These are phyloP conservation scores for Suillus cothurnatus DNA, from an alignment of 768 basidiomycete species.

Conservation along the genomic window DNA sequence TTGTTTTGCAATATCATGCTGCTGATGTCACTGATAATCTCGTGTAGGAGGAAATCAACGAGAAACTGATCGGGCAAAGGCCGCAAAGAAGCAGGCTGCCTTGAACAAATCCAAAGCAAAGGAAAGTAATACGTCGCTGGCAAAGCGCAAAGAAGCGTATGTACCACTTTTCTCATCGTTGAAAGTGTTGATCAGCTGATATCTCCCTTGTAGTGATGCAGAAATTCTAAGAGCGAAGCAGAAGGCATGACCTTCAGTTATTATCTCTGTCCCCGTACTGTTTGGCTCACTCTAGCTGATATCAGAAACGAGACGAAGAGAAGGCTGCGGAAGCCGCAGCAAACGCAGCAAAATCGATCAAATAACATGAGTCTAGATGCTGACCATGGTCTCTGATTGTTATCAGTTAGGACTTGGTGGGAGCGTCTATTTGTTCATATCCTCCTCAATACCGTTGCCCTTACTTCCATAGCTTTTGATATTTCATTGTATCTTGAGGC, in stretches of 20 bases:
- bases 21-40: conserved; percentile 15
- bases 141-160: conserved; percentile 77
- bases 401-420: conserved; percentile 11
- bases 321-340: conserved; percentile 36
- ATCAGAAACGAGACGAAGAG: conserved; percentile 59
- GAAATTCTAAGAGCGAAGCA: conserved; percentile 76
- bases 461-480: conserved; percentile 1
- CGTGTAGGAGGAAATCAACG: conserved; percentile 78
- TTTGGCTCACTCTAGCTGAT: conserved; percentile 14
- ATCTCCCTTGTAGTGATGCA: conserved; percentile 60
- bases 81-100: conserved; percentile 68
- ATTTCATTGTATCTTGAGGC: not conserved
- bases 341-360: conserved; percentile 24
- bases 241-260: conserved; percentile 51
- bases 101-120: conserved; percentile 61
- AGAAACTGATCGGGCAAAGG: conserved; percentile 70
- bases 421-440: conserved; percentile 15
- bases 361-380: conserved; percentile 38
- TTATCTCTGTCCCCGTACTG: not conserved
- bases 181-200: conserved; percentile 17
- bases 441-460: conserved; percentile 15
- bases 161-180: conserved; percentile 35
- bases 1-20: not conserved
- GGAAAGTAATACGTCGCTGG: conserved; percentile 62
- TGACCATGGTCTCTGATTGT: conserved; percentile 10